These are phyloP conservation scores for Grammothele lineata DNA, from an alignment of 768 basidiomycete genomes.

Conservation along the genomic window DNA sequence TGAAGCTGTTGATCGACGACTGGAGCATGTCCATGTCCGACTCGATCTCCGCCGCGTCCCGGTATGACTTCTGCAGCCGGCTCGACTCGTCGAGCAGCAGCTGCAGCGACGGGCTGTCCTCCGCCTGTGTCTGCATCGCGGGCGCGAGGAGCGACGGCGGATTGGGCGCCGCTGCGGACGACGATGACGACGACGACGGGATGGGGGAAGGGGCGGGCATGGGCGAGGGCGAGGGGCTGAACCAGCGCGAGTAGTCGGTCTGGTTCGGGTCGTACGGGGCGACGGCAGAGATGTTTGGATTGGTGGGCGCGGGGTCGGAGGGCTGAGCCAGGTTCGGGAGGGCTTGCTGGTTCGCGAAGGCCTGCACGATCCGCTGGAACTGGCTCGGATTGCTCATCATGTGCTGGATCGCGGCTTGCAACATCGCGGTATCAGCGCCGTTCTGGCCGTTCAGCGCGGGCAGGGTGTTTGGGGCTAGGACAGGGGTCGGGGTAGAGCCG, in stretches of 20 bases:
- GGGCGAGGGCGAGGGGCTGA: conserved; percentile 12
- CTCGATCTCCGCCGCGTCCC: conserved; percentile 58
- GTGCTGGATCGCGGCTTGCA: conserved; percentile 49
- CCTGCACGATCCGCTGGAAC: conserved; percentile 48
- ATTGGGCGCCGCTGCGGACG: conserved; percentile 15
- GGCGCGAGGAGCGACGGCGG: conserved; percentile 19
- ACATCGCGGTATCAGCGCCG: conserved; percentile 30
- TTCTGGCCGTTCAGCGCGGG: conserved; percentile 34
- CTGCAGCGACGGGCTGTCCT: conserved; percentile 27
- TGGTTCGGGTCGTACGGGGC: conserved; percentile 10
- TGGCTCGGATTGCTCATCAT: conserved; percentile 47
- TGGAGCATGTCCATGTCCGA: conserved; percentile 70
- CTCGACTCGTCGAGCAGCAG: conserved; percentile 34
- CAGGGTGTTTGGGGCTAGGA: conserved; percentile 4
- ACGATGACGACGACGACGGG: no score
- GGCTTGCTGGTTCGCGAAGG: conserved; percentile 20
- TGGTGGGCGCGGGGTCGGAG: neutral
- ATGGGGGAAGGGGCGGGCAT: conserved; percentile 17
- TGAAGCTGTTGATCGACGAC: conserved; percentile 63
- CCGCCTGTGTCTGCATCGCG: conserved; percentile 18
- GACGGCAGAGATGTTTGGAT: neutral
- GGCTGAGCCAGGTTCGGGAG: conserved; percentile 14
- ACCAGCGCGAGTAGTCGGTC: conserved; percentile 15
- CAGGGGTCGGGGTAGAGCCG: neutral
- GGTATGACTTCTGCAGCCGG: conserved; percentile 53